These are phyloP conservation scores for Trapa incisa DNA, from an alignment of 345 rosid species.

Conservation along the genomic window DNA sequence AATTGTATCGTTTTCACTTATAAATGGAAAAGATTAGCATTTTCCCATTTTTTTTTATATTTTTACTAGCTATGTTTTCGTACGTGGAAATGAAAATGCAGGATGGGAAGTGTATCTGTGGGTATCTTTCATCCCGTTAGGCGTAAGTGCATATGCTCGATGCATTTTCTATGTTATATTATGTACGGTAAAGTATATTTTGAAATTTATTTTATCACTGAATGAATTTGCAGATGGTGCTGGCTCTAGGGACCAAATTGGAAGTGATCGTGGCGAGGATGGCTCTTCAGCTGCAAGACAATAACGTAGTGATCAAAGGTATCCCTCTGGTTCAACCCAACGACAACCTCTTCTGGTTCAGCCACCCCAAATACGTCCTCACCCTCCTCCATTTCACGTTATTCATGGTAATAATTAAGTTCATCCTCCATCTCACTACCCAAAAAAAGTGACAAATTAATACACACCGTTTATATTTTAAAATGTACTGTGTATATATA, in stretches of 20 bases:
- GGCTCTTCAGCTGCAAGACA: slow-evolving; percentile 32
- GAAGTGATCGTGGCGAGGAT: slow-evolving; percentile 46
- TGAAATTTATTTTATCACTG: neutral
- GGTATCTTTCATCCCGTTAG: slow-evolving; percentile 63
- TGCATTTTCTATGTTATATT: too few species aligned
- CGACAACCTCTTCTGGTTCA: slow-evolving; percentile 52
- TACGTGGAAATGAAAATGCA: slow-evolving; percentile 11
- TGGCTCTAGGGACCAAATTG: slow-evolving; percentile 39
- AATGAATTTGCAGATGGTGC: slow-evolving; percentile 22
- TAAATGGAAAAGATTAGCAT: too few species aligned
- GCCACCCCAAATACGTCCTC: slow-evolving; percentile 36
- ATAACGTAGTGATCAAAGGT: slow-evolving; percentile 34
- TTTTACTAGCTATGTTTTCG: neutral
- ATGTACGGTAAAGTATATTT: too few species aligned
- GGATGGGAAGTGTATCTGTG: slow-evolving; percentile 59
- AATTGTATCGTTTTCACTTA: neutral
- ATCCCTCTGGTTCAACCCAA: slow-evolving; percentile 39
- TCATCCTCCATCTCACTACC: too few species aligned
- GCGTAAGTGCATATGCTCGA: slow-evolving; percentile 15
- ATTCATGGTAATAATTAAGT: slow-evolving; percentile 26
- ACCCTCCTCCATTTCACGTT: slow-evolving; percentile 34
- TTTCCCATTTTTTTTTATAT: neutral
- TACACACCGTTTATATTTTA: too few species aligned
- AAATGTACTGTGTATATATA: too few species aligned
- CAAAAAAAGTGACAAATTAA: too few species aligned